Evolutionary conservation across 345 rosid genomes (phyloP).

Genomic region (Dipteronia dyeriana): DNA sequence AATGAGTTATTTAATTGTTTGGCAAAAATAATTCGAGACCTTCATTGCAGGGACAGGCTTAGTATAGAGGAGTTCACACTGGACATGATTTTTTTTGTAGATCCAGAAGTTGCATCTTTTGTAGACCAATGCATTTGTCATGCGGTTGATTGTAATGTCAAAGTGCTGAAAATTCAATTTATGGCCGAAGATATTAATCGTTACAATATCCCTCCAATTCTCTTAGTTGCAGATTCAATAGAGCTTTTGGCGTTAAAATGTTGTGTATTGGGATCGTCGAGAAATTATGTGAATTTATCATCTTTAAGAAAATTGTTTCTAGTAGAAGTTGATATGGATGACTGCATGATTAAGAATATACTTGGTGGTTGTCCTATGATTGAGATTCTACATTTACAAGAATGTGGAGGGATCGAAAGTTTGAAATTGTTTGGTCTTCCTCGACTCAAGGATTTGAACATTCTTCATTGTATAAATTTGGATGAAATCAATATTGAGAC

Average conservation of each 20-base stretch:
- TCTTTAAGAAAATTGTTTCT: constrained; percentile 5
- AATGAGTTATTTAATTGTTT: background rate
- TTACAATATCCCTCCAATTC: background rate
- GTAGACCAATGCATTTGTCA: background rate
- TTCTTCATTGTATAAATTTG: background rate
- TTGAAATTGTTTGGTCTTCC: background rate
- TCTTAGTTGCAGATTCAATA: background rate
- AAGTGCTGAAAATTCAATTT: background rate
- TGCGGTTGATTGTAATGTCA: constrained; percentile 3
- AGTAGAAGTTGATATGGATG: background rate
- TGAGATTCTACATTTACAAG: background rate
- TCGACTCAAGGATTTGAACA: background rate
- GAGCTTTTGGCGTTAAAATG: background rate
- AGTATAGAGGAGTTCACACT: background rate
- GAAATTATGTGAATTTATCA: background rate
- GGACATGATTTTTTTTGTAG: background rate
- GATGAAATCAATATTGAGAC: background rate
- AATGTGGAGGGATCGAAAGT: background rate
- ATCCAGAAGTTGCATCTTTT: background rate
- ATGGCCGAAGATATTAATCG: background rate
- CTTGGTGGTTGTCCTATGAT: background rate
- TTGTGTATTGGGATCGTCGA: background rate
- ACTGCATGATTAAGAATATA: background rate
- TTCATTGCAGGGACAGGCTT: background rate
- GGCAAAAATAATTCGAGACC: background rate